Evolutionary conservation across 768 basidiomycete species (phyloP).

Genomic region (Mycena chlorophos): DNA sequence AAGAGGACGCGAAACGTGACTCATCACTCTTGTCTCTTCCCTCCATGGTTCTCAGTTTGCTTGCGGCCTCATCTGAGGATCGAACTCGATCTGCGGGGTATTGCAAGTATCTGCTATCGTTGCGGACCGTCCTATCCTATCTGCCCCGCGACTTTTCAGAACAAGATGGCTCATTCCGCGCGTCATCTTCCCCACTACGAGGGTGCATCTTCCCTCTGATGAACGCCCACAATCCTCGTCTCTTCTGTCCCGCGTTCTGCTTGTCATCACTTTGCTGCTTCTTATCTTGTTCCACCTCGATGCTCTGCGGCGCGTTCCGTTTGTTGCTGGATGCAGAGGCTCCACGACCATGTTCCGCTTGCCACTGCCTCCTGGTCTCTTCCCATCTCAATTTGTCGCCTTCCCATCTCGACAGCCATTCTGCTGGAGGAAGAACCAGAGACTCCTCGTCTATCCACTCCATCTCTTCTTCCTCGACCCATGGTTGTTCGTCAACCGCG

Average conservation of each 20-base stretch:
- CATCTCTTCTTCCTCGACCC: background rate
- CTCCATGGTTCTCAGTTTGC: no score
- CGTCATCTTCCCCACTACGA: background rate
- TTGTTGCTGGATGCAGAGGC: background rate
- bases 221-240: conserved; percentile 7
- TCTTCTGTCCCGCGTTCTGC: background rate
- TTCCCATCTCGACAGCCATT: conserved; percentile 17
- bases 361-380: conserved; percentile 9
- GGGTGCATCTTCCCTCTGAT: background rate
- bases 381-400: conserved; percentile 12
- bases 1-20: no score
- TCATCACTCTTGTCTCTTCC: no score
- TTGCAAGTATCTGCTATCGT: background rate
- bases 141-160: background rate
- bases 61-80: no score
- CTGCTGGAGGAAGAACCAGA: conserved; percentile 1
- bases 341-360: conserved; percentile 1
- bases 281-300: background rate
- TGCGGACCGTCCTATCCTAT: background rate
- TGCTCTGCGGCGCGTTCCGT: background rate
- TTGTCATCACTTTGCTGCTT: background rate
- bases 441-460: conserved; percentile 6
- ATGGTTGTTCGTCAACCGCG: no score
- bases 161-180: background rate
- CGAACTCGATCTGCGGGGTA: background rate